Evolutionary conservation across 2,329 filamentous ascomycete species (phyloP).

Genomic region (Xylaria hypoxylon): DNA sequence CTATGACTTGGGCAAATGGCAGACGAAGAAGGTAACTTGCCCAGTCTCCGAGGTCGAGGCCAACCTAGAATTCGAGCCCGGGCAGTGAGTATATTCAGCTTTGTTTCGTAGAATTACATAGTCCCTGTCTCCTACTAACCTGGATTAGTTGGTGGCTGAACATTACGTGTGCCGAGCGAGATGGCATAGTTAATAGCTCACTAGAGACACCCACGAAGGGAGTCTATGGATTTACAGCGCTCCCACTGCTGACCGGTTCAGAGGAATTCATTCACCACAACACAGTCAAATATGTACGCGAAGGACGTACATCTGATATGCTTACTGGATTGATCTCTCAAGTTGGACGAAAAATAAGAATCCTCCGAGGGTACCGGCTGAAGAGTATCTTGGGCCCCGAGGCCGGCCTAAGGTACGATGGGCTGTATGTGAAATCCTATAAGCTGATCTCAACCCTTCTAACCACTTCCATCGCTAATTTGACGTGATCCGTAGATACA

Average conservation of each 20-base stretch:
- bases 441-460: not conserved
- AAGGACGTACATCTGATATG: conserved; percentile 60
- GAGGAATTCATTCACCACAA: conserved; percentile 58
- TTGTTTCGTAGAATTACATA: not conserved
- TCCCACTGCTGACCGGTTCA: conserved; percentile 64
- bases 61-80: conserved; percentile 58
- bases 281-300: conserved; percentile 58
- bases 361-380: conserved; percentile 64
- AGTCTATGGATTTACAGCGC: conserved; percentile 58
- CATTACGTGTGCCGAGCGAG: conserved; percentile 65
- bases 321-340: conserved; percentile 61
- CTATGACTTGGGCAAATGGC: conserved; percentile 53
- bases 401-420: conserved; percentile 68
- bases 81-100: conserved; percentile 57
- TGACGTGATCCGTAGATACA: conserved; percentile 57
- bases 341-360: conserved; percentile 62
- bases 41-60: conserved; percentile 56
- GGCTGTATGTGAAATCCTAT: conserved; percentile 58
- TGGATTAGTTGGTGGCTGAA: conserved; percentile 67
- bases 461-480: conserved; percentile 17
- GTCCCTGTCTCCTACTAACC: conserved; percentile 1
- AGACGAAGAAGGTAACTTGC: conserved; percentile 49
- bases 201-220: conserved; percentile 60
- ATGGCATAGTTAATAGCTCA: conserved; percentile 63
- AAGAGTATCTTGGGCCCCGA: conserved; percentile 64